Percentiles rank a stretch among this genome's conserved stretches.
These are phyloP conservation scores for Hansenula lynferdii DNA, from an alignment of 1,139 yeast species.

Conservation along the genomic window DNA sequence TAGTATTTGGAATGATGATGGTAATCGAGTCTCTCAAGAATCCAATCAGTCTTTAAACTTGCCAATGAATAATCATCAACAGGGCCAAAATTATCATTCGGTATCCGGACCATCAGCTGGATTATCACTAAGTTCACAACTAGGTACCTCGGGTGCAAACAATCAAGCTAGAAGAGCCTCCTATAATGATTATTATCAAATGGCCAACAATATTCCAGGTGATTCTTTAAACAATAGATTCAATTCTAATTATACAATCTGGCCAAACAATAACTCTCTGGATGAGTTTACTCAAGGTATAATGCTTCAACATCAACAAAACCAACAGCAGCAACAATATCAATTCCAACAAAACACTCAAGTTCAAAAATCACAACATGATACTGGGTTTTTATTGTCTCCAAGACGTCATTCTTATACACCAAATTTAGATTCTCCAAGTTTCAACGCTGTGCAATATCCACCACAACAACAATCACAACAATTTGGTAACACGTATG, in stretches of 20 bases:
- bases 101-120: background rate
- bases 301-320: background rate
- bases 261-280: constrained; percentile 1
- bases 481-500: constrained; percentile 4
- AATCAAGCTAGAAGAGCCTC: constrained; percentile 12
- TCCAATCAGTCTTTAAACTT: no score
- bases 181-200: constrained; percentile 8
- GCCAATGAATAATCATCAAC: no score
- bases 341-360: background rate
- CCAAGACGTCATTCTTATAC: constrained; percentile 4
- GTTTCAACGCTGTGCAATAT: background rate
- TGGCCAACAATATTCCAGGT: background rate
- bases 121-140: background rate
- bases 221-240: constrained; percentile 11
- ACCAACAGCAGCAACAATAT: background rate
- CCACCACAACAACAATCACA: no score
- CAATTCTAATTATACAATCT: constrained; percentile 11
- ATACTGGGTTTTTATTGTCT: constrained; percentile 2
- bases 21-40: constrained; percentile 1
- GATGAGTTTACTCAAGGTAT: background rate
- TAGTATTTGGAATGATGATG: background rate
- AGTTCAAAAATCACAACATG: background rate
- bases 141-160: constrained; percentile 6
- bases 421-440: background rate
- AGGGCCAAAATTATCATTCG: constrained; percentile 9